These are phyloP conservation scores for Trichoderma sp. DNA, from an alignment of 2,329 filamentous ascomycete genomes.

Conservation along the genomic window DNA sequence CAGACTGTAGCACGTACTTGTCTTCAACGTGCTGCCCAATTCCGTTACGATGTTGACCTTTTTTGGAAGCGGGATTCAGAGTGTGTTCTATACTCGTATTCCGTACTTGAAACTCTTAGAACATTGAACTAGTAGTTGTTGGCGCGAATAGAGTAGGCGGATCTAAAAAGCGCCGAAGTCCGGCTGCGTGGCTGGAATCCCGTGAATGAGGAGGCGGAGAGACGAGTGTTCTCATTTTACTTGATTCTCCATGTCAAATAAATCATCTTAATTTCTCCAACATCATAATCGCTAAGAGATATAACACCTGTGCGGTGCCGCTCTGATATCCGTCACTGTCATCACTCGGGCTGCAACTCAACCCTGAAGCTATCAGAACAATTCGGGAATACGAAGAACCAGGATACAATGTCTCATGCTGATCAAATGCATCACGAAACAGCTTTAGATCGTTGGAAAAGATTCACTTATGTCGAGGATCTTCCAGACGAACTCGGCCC, in stretches of 20 bases:
- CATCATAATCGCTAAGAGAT: neutral
- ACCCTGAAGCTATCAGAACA: neutral
- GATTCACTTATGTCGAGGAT: neutral
- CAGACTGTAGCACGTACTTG: neutral
- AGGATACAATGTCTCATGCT: neutral
- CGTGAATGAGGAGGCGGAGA: neutral
- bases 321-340: neutral
- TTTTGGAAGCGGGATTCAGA: neutral
- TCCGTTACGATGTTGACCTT: neutral
- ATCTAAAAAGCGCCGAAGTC: conserved; percentile 1
- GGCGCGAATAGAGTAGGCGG: neutral
- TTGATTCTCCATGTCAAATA: neutral
- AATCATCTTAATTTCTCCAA: neutral
- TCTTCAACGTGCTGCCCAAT: neutral
- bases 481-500: neutral
- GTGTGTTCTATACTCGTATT: neutral
- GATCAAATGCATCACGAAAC: neutral
- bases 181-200: neutral
- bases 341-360: neutral
- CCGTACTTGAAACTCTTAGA: neutral
- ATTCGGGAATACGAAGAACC: neutral
- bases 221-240: neutral
- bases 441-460: neutral
- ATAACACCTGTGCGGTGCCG: neutral
- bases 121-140: neutral